A percentile compares a stretch with the other conserved stretches of the same genome.
Conservation (phyloP, 352 stramenopile species). For the Phytophthora pluvialis region DNA sequence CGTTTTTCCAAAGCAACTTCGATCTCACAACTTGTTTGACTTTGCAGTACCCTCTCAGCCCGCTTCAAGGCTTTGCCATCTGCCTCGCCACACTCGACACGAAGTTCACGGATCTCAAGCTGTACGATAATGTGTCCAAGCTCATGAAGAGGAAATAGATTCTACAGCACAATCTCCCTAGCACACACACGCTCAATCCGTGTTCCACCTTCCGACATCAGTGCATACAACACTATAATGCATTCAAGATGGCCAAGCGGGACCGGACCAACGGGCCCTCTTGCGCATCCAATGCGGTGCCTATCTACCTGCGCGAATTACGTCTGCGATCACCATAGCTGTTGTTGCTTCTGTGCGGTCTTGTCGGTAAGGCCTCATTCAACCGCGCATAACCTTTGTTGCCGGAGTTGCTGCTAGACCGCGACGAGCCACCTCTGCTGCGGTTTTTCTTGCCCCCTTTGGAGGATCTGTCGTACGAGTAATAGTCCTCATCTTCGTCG, state of each 20-base stretch:
- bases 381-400: constrained; percentile 37
- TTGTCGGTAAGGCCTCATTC: constrained; percentile 46
- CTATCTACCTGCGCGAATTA: constrained; percentile 32
- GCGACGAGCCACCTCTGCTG: constrained; percentile 22
- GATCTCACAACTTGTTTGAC: background rate
- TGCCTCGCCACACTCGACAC: constrained; percentile 88
- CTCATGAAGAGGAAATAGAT: constrained; percentile 47
- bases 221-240: constrained; percentile 16
- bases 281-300: constrained; percentile 3
- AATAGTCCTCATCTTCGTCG: constrained; percentile 49
- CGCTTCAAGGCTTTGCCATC: constrained; percentile 90
- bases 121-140: constrained; percentile 55
- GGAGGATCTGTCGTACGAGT: constrained; percentile 36
- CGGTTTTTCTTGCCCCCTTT: constrained; percentile 33
- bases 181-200: constrained; percentile 1
- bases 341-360: constrained; percentile 32
- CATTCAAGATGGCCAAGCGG: constrained; percentile 1
- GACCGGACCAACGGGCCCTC: background rate
- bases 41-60: constrained; percentile 75
- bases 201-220: background rate
- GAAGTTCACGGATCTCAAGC: constrained; percentile 65
- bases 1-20: background rate
- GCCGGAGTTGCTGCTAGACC: constrained; percentile 29
- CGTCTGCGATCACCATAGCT: constrained; percentile 37
- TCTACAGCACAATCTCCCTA: constrained; percentile 15